Evolutionary conservation across 352 stramenopile species (phyloP), one percentile per base, ranked within the genome.

Genomic region (Phytophthora colocasiae): DNA sequence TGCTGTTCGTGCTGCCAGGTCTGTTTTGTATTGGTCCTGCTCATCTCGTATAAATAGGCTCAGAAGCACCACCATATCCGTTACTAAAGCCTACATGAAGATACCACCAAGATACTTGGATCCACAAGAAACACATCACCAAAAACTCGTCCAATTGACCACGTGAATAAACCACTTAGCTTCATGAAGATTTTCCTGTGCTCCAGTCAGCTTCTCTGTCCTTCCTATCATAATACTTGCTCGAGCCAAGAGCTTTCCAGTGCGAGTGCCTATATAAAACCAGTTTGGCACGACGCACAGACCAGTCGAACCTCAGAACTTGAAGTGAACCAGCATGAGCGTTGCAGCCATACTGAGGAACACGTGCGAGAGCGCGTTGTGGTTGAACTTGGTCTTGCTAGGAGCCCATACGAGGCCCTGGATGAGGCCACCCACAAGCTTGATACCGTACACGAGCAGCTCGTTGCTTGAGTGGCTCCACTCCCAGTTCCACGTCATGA

Each of bases 361-460:
- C 41, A 95, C 86, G 75, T 96, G 88, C 36, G 88, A 93, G 39
- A 96, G 73, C 44, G 88, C 88, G 54, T 96, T 96, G 80, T 96
- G 88, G 83, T 96, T 96, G 70, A 96, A 96, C 62, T 86, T 85
- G 71, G 89, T 75, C 65, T 90, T 89, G 77, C 78, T 91, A 26
- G 88, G 88, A 49, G 81, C 88, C 70, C 89, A 89, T 24, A 93
- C 85, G 38, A 93, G 79, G 3, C 83, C 86, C 73, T 96, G 88
- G 57, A 95, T 83, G 63, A 95, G 77, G 9, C 85, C 88, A 36
- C 85, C 83, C 45, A 80, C 71, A 36, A 96, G 78, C 68, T 95
- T 96, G 52, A 95, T 47, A 27, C 83, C 50, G 71, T 95, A 93
- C 43, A 96, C 82, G 38, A 96, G 75, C 51, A 96, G 71, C 66